Evolutionary conservation across 1,284 basidiomycete species (phyloP).

Genomic region (Ustilago shanxiensis): DNA sequence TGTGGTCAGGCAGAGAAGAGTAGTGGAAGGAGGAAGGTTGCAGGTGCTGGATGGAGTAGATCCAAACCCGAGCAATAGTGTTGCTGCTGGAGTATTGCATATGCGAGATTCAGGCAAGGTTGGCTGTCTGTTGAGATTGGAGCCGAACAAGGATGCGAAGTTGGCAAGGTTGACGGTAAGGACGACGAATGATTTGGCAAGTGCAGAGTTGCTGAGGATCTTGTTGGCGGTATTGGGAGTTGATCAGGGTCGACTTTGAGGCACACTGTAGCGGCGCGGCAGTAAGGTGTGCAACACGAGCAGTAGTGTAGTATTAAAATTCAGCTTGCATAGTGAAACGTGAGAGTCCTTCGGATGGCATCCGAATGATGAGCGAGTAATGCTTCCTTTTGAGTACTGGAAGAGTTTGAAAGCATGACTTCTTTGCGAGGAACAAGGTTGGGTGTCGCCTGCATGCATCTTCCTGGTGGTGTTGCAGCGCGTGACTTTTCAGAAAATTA

Average conservation of each 20-base stretch:
- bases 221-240: conserved; percentile 41
- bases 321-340: neutral
- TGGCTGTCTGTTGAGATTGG: conserved; percentile 89
- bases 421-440: neutral
- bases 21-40: conserved; percentile 82
- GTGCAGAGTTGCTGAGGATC: conserved; percentile 78
- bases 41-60: conserved; percentile 78
- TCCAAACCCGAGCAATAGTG: conserved; percentile 80
- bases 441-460: neutral
- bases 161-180: conserved; percentile 92
- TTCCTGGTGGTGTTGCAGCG: neutral
- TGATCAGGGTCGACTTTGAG: conserved; percentile 39
- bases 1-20: conserved; percentile 78
- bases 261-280: neutral
- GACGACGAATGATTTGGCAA: conserved; percentile 93
- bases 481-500: neutral
- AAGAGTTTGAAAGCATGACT: neutral
- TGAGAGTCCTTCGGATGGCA: neutral
- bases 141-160: conserved; percentile 95
- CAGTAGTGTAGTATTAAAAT: too few relatives aligned
- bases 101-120: conserved; percentile 89
- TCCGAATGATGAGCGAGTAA: neutral
- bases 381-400: neutral
- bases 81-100: conserved; percentile 92
- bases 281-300: too few relatives aligned